Percentiles rank a stretch among this genome's conserved stretches.
Conservation (phyloP, 768 basidiomycete genomes). For the Pleurotus giganteus region DNA sequence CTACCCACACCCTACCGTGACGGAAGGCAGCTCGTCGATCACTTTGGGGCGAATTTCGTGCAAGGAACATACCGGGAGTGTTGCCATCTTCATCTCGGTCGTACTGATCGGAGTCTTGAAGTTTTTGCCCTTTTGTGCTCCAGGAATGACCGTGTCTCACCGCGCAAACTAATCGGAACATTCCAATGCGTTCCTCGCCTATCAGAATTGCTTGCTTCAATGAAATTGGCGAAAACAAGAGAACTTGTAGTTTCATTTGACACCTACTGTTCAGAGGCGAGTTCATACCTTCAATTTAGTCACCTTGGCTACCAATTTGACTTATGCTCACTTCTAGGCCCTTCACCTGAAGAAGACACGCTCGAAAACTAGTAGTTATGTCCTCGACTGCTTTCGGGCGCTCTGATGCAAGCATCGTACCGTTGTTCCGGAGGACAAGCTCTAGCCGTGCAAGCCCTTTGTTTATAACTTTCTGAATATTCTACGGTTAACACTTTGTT, state of each 20-base stretch:
- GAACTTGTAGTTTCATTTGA: no score
- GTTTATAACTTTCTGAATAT: no score
- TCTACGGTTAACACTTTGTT: no score
- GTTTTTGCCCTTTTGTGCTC: neutral
- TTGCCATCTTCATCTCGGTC: neutral
- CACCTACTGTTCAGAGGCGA: no score
- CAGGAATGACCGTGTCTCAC: neutral
- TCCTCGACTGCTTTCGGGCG: neutral
- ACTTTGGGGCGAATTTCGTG: neutral
- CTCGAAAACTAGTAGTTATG: neutral
- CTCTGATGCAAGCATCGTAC: neutral
- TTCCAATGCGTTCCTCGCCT: neutral
- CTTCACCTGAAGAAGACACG: neutral
- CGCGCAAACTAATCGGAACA: neutral
- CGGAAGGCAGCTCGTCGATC: no score
- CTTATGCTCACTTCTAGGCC: slow-evolving; percentile 4
- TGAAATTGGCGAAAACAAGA: no score
- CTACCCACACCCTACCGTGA: no score
- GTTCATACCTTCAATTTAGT: no score
- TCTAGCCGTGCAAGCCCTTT: neutral
- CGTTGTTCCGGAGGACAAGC: neutral
- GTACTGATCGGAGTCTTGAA: neutral
- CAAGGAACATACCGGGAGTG: neutral
- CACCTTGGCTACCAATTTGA: slow-evolving; percentile 9
- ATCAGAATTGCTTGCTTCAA: no score